Evolutionary conservation across 192 early-diverging fungal species (phyloP).

Genomic region (Coemansia sp.): DNA sequence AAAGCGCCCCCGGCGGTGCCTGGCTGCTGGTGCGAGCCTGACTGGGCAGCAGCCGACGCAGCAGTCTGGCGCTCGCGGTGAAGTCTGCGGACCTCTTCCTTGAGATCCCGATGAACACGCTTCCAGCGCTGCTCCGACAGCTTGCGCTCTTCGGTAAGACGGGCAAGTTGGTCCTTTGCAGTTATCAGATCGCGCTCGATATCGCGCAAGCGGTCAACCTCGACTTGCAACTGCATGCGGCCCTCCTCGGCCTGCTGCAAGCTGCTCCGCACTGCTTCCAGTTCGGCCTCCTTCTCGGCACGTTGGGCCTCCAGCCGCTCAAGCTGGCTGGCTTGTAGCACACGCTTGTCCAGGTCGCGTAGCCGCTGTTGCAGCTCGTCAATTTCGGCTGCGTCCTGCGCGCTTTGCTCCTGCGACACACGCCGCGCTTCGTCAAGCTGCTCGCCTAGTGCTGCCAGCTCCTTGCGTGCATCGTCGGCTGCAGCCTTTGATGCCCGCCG

Average conservation of each 20-base stretch:
- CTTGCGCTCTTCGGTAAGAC: slow-evolving; percentile 39
- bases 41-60: neutral
- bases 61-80: slow-evolving; percentile 30
- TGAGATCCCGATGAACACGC: slow-evolving; percentile 48
- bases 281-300: slow-evolving; percentile 39
- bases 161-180: slow-evolving; percentile 21
- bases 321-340: slow-evolving; percentile 15
- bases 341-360: slow-evolving; percentile 24
- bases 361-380: slow-evolving; percentile 24
- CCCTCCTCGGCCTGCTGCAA: slow-evolving; percentile 35
- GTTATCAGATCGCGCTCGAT: slow-evolving; percentile 28
- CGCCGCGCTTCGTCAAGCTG: slow-evolving; percentile 29
- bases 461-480: slow-evolving; percentile 15
- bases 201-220: slow-evolving; percentile 45
- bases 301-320: slow-evolving; percentile 38
- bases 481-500: slow-evolving; percentile 14
- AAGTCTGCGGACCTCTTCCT: slow-evolving; percentile 50
- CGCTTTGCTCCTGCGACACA: slow-evolving; percentile 11
- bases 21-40: neutral
- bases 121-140: slow-evolving; percentile 51
- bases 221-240: slow-evolving; percentile 20
- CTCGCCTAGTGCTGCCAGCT: slow-evolving; percentile 16
- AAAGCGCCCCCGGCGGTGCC: too few species aligned
- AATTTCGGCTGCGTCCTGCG: slow-evolving; percentile 9
- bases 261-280: slow-evolving; percentile 42